Evolutionary conservation across 2,329 filamentous ascomycete genomes (phyloP).

Genomic region (Teratosphaeria pseudoeucalypti): DNA sequence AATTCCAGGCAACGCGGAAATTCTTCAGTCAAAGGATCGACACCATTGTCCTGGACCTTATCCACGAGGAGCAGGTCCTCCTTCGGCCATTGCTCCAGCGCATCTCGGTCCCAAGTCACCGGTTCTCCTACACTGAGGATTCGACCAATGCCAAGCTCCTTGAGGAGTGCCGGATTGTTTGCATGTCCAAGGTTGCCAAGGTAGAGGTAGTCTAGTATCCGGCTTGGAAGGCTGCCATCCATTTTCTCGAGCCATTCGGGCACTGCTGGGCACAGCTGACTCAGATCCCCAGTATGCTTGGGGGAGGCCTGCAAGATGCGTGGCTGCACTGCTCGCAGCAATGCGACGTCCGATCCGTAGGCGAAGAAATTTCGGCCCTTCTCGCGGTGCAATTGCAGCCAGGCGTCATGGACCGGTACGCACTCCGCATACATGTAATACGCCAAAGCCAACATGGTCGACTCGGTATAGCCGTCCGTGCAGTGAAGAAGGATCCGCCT

Average conservation of each 20-base stretch:
- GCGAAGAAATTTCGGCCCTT: slow-evolving; percentile 91
- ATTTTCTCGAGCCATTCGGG: slow-evolving; percentile 74
- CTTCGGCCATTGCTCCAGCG: slow-evolving; percentile 58
- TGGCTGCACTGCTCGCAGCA: slow-evolving; percentile 66
- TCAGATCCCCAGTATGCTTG: slow-evolving; percentile 35
- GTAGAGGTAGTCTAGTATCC: slow-evolving; percentile 89
- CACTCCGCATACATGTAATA: slow-evolving; percentile 92
- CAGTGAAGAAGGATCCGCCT: slow-evolving; percentile 82
- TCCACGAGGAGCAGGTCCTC: slow-evolving; percentile 75
- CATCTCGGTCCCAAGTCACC: slow-evolving; percentile 65
- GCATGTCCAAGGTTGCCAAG: slow-evolving; percentile 87
- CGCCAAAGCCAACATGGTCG: slow-evolving; percentile 74
- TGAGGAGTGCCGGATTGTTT: slow-evolving; percentile 79
- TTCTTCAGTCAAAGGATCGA: slow-evolving; percentile 79
- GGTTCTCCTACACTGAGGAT: slow-evolving; percentile 88
- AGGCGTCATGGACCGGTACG: slow-evolving; percentile 69
- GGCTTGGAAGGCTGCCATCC: slow-evolving; percentile 83
- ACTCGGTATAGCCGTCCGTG: slow-evolving; percentile 92
- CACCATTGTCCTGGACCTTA: slow-evolving; percentile 90
- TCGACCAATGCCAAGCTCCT: slow-evolving; percentile 70
- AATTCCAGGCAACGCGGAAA: slow-evolving; percentile 81
- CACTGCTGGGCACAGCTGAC: slow-evolving; percentile 45
- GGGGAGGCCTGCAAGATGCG: slow-evolving; percentile 67
- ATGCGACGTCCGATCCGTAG: slow-evolving; percentile 77
- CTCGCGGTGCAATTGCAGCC: slow-evolving; percentile 71